Base-by-base conservation (phyloP, 2,329 filamentous ascomycete species). In the Fusarium sp. region DNA sequence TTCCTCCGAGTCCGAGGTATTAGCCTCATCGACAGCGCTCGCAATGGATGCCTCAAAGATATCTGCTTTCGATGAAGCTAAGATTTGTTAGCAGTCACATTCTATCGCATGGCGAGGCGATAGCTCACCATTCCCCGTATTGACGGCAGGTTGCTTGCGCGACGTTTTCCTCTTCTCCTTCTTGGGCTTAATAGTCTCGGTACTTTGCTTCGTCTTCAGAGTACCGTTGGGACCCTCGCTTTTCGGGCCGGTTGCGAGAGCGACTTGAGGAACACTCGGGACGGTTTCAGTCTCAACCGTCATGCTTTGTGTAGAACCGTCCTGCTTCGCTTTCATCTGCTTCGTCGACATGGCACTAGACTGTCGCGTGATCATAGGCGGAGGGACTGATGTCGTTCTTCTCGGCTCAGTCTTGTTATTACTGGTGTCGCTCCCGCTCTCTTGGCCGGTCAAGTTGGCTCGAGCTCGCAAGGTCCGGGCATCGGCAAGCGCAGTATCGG, bases 201-300 rank as follows among this genome's bases (percentile, higher is more conserved):
- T 94, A 83, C 96, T 98, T 9, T 93, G 92, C 82, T 97, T 97
- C 67, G 94, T 89, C 77, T 95, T 92, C 52, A 99, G 85, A 74
- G 93, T 97, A 50, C 93, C 92, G 77, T 88, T 91, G 32, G 85
- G 83, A 50, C 93, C 92, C 67, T 90, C 90, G 20, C 89, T 87
- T 23, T 91, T 91, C n/a, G 88, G 87, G 41, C 90, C 90, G 37
- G 88, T 85, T 8, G 92, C 92, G 32, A 98, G 87, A 11, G 93
- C 91, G 32, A 95, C 90, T 80, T 97, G 95, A 13, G 95, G 95
- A 64, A 98, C 93, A 4, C 95, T 97, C 50, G 91, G 93, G 41
- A 99, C 97, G 1, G 95, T 97, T 83, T 99, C 97, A 0, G 97
- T 98, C 85, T 99, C 97, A 16, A 98, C 96, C 11, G 95, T 98